phyloP scores from a whole-genome alignment of 148 eudicot genomes.

The Dianthus caryophyllus region DNA sequence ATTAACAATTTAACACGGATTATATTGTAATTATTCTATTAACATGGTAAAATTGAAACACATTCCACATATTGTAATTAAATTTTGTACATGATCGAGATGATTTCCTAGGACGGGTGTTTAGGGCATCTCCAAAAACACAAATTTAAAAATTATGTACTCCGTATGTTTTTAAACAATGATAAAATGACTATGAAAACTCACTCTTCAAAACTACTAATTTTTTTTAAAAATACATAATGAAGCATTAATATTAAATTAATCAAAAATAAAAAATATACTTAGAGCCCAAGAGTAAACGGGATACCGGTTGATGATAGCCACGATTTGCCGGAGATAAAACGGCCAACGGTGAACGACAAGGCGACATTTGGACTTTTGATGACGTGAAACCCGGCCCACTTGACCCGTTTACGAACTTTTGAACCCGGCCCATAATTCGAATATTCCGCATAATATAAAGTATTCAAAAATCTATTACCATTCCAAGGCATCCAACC shows the following conservation, averaged over 20 bases:
- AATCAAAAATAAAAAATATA: not conserved
- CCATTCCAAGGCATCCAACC: conserved; percentile 63
- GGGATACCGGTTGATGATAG: conserved; percentile 63
- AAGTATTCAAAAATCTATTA: conserved; percentile 19
- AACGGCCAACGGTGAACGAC: conserved; percentile 34
- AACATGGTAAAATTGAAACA: too few relatives aligned
- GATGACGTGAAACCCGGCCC: conserved; percentile 53
- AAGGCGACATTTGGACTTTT: conserved; percentile 22
- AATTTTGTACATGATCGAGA: too few relatives aligned
- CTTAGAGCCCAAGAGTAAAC: conserved; percentile 36
- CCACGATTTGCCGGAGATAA: conserved; percentile 62
- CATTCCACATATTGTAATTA: too few relatives aligned
- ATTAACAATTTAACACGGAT: too few relatives aligned
- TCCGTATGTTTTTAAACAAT: too few relatives aligned
- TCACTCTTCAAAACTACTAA: not conserved
- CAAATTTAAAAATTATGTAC: too few relatives aligned
- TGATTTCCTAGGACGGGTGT: too few relatives aligned
- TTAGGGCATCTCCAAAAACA: too few relatives aligned
- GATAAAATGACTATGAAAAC: too few relatives aligned
- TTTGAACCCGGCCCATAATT: conserved; percentile 50
- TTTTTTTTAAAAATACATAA: conserved; percentile 4
- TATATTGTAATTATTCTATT: too few relatives aligned
- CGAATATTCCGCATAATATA: conserved; percentile 56
- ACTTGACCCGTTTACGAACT: conserved; percentile 40
- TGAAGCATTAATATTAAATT: conserved; percentile 19